Base-by-base conservation (phyloP, 495 filamentous ascomycete genomes). In the Penicillium malachiteum region DNA sequence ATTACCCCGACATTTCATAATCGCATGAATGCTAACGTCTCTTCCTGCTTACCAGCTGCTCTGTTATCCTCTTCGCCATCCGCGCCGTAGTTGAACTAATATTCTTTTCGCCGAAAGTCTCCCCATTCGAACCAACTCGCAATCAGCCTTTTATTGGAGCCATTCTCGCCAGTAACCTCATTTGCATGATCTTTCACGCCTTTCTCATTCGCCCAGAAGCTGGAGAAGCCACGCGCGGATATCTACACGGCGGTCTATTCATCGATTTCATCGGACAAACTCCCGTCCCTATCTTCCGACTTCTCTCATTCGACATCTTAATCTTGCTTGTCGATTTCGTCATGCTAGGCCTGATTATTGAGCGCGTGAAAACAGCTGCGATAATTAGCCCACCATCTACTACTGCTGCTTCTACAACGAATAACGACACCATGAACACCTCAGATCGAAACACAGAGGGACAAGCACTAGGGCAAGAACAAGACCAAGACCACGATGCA, bases 201-300 rank as follows among this genome's bases (percentile, higher is more conserved):
- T 74, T 87, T 48, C 76, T 82, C 46, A 71, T 80, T 11, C 75
- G 81, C 12, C 85, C 88, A 1, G 74, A 82, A 30, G 90, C 87
- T 16, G 83, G 85, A 52, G 91, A 96, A 71, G 81, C 84, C 34
- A 86, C 86, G 21, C 79, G 90, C 46, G 89, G 87, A 7, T 94
- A 95, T 65, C 77, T 94, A 1, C 90, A 96, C 65, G 92, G 92
- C 17, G 90, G 92, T 7, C 66, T 96, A 33, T 79, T 94, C 40
- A 85, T 96, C 55, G 88, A 96, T 69, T 92, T 96, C 65, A 85
- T 96, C 52, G 92, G 92, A 8, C 90, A 95, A 74, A 83, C 85
- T 30, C 89, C 91, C 7, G 81, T 84, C 1, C 83, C 87, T 39
- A 84, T 82, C 57, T 67, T 86, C 10, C 76, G 82, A 38, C 78